phyloP scores from a whole-genome alignment of 441 rosid species.

The Viola pubescens region DNA sequence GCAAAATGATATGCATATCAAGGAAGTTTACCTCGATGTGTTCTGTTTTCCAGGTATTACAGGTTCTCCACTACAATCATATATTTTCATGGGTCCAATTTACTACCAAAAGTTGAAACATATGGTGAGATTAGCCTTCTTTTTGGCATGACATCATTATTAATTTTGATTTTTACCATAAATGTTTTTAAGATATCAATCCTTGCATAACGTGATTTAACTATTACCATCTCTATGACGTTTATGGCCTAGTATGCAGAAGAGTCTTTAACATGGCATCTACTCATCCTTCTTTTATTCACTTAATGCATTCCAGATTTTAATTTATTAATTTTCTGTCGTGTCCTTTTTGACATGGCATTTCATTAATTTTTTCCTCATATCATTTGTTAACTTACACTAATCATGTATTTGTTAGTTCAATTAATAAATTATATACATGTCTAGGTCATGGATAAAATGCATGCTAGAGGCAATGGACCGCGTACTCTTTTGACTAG shows the following conservation, averaged over 20 bases:
- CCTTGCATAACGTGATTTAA: too few relatives aligned
- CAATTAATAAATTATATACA: too few relatives aligned
- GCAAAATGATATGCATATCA: not conserved
- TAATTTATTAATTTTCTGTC: too few relatives aligned
- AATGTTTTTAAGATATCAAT: too few relatives aligned
- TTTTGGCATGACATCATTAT: not conserved
- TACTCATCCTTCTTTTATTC: not conserved
- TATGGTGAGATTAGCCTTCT: conserved; percentile 57
- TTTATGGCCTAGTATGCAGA: not conserved
- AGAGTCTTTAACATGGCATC: not conserved
- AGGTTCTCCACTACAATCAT: conserved; percentile 81
- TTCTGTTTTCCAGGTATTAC: conserved; percentile 58
- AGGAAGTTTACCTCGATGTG: conserved; percentile 15
- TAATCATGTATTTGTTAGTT: too few relatives aligned
- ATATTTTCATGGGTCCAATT: conserved; percentile 96
- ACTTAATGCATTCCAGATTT: not conserved
- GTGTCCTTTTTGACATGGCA: too few relatives aligned
- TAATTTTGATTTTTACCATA: too few relatives aligned
- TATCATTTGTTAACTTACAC: not conserved
- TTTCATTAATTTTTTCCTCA: not conserved
- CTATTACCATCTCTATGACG: too few relatives aligned
- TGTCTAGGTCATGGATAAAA: conserved; percentile 56
- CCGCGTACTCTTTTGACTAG: conserved; percentile 87
- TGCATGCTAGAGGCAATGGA: conserved; percentile 94
- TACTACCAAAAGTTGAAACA: conserved; percentile 98